Evolutionary conservation across 2,329 filamentous ascomycete species (phyloP).

Genomic region (Curvularia hawaiiensis): DNA sequence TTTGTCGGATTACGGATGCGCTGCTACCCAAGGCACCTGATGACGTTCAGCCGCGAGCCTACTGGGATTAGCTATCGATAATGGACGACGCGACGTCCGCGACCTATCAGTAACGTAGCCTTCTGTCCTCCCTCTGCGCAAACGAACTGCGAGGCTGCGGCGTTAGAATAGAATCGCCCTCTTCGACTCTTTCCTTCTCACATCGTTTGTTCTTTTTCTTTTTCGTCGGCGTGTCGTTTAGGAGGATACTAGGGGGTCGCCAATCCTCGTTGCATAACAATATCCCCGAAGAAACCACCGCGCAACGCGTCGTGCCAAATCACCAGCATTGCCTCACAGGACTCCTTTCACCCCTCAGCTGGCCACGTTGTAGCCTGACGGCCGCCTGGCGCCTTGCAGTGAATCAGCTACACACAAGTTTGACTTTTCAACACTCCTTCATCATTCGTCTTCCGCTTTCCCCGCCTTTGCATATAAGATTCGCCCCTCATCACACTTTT

Average conservation of each 20-base stretch:
- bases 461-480: conserved; percentile 1
- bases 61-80: conserved; percentile 21
- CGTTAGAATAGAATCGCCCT: conserved; percentile 10
- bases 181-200: neutral
- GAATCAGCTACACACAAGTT: conserved; percentile 1
- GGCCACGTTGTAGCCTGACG: conserved; percentile 11
- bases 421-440: conserved; percentile 6
- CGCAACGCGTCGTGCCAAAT: conserved; percentile 16
- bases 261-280: neutral
- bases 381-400: conserved; percentile 6
- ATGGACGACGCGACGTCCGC: conserved; percentile 14
- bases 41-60: conserved; percentile 17
- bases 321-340: conserved; percentile 13
- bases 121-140: neutral
- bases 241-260: neutral
- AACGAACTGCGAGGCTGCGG: conserved; percentile 15
- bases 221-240: conserved; percentile 2
- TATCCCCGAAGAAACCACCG: neutral
- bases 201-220: neutral
- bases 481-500: conserved; percentile 6
- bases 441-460: neutral
- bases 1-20: conserved; percentile 10
- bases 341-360: conserved; percentile 5
- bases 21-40: conserved; percentile 4
- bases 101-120: conserved; percentile 4